Evolutionary conservation across 495 filamentous ascomycete species (phyloP).

Genomic region (Apodospora peruviana): DNA sequence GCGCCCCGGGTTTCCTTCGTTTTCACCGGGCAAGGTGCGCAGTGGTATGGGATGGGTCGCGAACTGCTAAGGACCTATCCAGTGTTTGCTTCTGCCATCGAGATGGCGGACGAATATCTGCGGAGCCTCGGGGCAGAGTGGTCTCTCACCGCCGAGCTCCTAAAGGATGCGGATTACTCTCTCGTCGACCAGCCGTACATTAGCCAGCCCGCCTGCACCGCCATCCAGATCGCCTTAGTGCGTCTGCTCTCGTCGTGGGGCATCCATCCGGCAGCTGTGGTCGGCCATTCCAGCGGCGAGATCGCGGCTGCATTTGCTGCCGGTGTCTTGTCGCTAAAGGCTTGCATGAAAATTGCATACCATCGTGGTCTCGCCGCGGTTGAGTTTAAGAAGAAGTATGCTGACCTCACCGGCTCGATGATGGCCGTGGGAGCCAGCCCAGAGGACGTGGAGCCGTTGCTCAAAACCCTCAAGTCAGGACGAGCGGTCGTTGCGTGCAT

Average conservation of each 20-base stretch:
- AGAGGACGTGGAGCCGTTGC: constrained; percentile 6
- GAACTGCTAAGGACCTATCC: not conserved
- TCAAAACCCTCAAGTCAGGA: constrained; percentile 7
- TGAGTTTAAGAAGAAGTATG: not conserved
- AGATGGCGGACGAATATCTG: not conserved
- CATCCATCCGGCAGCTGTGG: not conserved
- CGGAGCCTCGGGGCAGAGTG: not conserved
- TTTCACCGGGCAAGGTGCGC: not conserved
- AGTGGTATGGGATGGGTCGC: not conserved
- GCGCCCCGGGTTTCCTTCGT: not conserved
- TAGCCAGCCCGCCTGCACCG: not conserved
- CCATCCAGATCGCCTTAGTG: not conserved
- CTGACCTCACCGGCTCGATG: constrained; percentile 37
- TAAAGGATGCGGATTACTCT: not conserved
- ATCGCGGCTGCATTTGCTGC: not conserved
- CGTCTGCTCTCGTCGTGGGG: not conserved
- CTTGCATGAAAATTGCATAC: not conserved
- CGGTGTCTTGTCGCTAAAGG: not conserved
- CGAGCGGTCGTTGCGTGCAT: constrained; percentile 21
- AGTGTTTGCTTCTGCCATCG: not conserved
- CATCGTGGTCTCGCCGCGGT: not conserved
- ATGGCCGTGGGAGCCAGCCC: constrained; percentile 29
- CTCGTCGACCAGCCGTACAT: not conserved
- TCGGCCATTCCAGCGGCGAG: not conserved
- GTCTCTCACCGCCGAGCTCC: not conserved